These are phyloP conservation scores for Venturiaceae sp. DNA, from an alignment of 2,329 filamentous ascomycete species.

Conservation along the genomic window DNA sequence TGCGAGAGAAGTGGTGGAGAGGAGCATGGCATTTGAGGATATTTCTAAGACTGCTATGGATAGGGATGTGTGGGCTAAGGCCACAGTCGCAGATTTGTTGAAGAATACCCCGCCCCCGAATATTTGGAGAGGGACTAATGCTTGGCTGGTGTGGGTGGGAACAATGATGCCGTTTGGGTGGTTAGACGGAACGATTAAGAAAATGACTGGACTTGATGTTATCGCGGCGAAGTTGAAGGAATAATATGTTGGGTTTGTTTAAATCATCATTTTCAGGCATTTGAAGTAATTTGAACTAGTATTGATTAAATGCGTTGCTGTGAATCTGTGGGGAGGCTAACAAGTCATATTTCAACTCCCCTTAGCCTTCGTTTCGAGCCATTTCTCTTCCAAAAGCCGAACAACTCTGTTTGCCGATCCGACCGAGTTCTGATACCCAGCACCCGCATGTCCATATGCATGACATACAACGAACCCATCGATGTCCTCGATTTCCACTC, in stretches of 20 bases:
- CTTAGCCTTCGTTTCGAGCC: no score
- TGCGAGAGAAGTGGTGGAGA: slow-evolving; percentile 30
- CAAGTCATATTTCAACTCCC: no score
- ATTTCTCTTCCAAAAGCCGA: neutral
- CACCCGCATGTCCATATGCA: slow-evolving; percentile 38
- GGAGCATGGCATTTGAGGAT: slow-evolving; percentile 42
- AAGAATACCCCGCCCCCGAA: slow-evolving; percentile 28
- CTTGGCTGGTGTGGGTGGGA: slow-evolving; percentile 38
- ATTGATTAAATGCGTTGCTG: no score
- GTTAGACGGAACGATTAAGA: slow-evolving; percentile 4
- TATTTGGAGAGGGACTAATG: slow-evolving; percentile 45
- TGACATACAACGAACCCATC: slow-evolving; percentile 27
- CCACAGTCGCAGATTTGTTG: slow-evolving; percentile 44
- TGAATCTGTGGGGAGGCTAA: no score
- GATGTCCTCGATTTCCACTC: slow-evolving; percentile 29
- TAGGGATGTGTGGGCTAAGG: slow-evolving; percentile 43
- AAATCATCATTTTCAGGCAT: no score
- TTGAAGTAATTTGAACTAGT: no score
- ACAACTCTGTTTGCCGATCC: slow-evolving; percentile 11
- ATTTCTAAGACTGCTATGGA: slow-evolving; percentile 44
- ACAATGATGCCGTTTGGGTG: slow-evolving; percentile 33
- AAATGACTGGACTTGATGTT: neutral
- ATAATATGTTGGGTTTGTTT: no score
- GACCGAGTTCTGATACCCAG: slow-evolving; percentile 21
- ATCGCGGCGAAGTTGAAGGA: slow-evolving; percentile 16